phyloP scores from a whole-genome alignment of 768 basidiomycete genomes.

The Auriscalpium vulgare region DNA sequence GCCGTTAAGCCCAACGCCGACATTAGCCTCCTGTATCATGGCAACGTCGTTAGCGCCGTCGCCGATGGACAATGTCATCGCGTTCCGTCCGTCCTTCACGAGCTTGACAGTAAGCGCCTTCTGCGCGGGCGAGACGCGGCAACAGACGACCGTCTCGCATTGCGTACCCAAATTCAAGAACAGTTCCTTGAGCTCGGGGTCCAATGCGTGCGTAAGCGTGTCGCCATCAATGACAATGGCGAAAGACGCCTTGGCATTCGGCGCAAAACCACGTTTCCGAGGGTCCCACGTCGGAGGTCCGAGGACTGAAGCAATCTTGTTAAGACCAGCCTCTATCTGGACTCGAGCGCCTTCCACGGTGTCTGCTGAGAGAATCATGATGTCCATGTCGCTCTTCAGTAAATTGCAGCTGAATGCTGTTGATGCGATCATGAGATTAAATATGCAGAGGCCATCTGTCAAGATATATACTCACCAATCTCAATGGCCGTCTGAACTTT shows the following conservation, averaged over 20 bases:
- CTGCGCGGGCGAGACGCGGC: conserved; percentile 94
- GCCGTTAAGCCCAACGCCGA: conserved; percentile 90
- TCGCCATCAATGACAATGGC: conserved; percentile 97
- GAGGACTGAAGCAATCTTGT: conserved; percentile 85
- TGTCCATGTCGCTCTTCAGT: conserved; percentile 88
- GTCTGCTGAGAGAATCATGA: conserved; percentile 94
- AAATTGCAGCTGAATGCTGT: conserved; percentile 86
- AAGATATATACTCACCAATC: conserved; percentile 45
- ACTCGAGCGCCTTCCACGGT: conserved; percentile 62
- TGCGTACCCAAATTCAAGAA: conserved; percentile 93
- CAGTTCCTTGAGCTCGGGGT: conserved; percentile 66
- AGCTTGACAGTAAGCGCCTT: conserved; percentile 96
- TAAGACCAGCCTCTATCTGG: conserved; percentile 87
- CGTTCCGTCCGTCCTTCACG: conserved; percentile 90
- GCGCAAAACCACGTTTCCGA: conserved; percentile 56
- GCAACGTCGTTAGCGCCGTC: conserved; percentile 98
- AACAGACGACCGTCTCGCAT: conserved; percentile 97
- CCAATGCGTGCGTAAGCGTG: conserved; percentile 76
- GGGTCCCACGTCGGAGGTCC: conserved; percentile 65
- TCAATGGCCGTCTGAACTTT: conserved; percentile 98
- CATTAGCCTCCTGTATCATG: conserved; percentile 99
- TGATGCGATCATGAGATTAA: neutral
- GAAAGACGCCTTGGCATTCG: conserved; percentile 64
- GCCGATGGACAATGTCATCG: conserved; percentile 95
- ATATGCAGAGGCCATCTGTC: neutral